Evolutionary conservation across 2,329 filamentous ascomycete species (phyloP).

Genomic region (Colletotrichum euphorbiae): DNA sequence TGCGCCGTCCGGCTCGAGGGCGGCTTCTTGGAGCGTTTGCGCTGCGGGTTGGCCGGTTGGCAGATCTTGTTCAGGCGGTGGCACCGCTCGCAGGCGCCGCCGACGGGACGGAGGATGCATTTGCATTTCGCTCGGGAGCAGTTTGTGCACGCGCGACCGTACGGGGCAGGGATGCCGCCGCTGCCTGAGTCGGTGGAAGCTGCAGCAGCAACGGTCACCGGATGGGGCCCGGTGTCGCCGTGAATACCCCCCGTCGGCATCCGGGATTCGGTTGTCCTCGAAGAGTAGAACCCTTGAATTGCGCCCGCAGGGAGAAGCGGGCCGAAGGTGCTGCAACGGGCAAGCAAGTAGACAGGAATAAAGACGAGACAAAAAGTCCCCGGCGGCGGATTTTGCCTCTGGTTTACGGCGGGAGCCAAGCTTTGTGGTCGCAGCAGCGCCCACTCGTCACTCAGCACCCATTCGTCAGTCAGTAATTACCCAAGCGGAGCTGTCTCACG

Average conservation of each 20-base stretch:
- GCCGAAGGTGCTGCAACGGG: background rate
- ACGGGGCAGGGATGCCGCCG: conserved; percentile 47
- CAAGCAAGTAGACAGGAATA: too few species aligned
- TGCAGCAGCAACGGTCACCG: background rate
- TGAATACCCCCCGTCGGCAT: conserved; percentile 26
- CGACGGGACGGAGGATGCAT: conserved; percentile 51
- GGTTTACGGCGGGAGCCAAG: background rate
- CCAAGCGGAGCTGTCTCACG: background rate
- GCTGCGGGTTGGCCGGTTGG: conserved; percentile 50
- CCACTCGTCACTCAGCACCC: too few species aligned
- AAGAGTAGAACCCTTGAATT: background rate
- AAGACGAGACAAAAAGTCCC: background rate
- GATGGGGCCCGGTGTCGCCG: conserved; percentile 29
- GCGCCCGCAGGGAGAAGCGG: background rate
- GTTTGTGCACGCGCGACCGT: conserved; percentile 55
- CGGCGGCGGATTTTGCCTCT: conserved; percentile 9
- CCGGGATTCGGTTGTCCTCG: conserved; percentile 9
- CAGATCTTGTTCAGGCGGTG: conserved; percentile 55
- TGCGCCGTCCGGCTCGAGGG: conserved; percentile 40
- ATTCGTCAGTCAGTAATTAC: too few species aligned
- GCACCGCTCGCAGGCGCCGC: conserved; percentile 53
- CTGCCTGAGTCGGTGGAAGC: background rate
- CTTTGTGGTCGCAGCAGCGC: conserved; percentile 1
- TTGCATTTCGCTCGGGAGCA: conserved; percentile 59
- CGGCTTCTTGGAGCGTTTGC: conserved; percentile 44